Base-by-base conservation (phyloP, 345 rosid genomes). In the Bruguiera gymnorhiza region DNA sequence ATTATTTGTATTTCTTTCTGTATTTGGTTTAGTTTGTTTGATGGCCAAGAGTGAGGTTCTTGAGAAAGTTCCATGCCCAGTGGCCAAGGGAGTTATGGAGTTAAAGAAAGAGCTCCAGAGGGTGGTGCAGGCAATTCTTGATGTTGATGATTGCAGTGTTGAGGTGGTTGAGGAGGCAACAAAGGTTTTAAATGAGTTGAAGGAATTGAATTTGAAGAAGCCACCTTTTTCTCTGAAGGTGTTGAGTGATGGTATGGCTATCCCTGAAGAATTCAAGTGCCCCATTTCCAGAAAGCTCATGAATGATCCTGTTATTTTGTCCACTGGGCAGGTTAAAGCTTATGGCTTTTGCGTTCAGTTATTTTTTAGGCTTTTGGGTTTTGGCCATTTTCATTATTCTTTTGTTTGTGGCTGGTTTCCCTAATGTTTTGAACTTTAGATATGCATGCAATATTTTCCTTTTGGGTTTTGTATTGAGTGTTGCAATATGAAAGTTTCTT, bases 301-400 rank as follows among this genome's bases (percentile, higher is more conserved):
- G 88, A 54, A 19, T 68, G 91, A 88, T 59, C 90, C 91, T 66
- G 90, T 88, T 18, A 70, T 86, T 65, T 60, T 88, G 66, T 80
- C 82, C 37, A 78, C 87, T 66, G 93, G 89, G 0, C 83, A 79
- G 93, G 93, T 86, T 70, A 19, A 73, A 36, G 32, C 30, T 62
- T 65, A 2, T 23, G 32, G 11, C 23, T 23, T 21, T 61, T 19
- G 24, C 21, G 10, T 37, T 59, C 30, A 21, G 36, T 50, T 62
- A 68, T 19, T 43, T 1, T 29, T 13, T 24, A 34, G 21, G 34
- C 27, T 3, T 73, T 21, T 31, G 32, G 16, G 26, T 8, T 24
- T 63, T 8, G 2, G 50, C 36, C 48, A 19, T 3, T 21, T 64
- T 62, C 26, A 7, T 27, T 16, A 18, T 63, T 3, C 8, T 32